phyloP scores from a whole-genome alignment of 805 yeast species.

The Kuraishia borneana region DNA sequence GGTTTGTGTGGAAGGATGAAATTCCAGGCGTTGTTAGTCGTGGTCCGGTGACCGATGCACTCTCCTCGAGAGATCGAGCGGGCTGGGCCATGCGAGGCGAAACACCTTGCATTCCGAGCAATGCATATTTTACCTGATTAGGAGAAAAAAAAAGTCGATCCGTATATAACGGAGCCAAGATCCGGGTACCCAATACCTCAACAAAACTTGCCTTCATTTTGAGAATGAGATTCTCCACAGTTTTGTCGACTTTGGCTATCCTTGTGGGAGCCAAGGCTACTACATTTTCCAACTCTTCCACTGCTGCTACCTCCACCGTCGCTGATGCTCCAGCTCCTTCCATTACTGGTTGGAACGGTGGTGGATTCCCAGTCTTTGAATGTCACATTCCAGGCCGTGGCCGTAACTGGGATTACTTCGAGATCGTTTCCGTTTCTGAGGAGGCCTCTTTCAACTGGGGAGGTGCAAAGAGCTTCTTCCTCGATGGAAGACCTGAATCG shows the following conservation, averaged over 20 bases:
- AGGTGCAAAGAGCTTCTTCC: not conserved
- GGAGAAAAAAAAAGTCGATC: no score
- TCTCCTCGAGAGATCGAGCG: no score
- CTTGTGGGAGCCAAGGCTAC: conserved; percentile 10
- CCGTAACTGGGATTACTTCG: conserved; percentile 1
- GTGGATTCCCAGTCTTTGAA: conserved; percentile 10
- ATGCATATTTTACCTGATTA: no score
- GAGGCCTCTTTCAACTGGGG: not conserved
- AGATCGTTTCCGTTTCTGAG: not conserved
- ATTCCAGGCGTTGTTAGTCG: no score
- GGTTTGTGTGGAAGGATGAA: no score
- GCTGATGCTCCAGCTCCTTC: conserved; percentile 9
- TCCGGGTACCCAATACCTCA: no score
- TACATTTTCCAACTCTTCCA: conserved; percentile 9
- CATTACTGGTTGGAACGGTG: conserved; percentile 7
- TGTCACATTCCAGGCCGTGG: conserved; percentile 9
- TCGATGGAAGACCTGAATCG: not conserved
- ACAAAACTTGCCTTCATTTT: no score
- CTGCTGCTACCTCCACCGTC: conserved; percentile 6
- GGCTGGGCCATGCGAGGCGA: no score
- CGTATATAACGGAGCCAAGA: no score
- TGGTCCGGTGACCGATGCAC: no score
- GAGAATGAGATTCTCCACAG: conserved; percentile 10
- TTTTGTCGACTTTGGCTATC: conserved; percentile 8
- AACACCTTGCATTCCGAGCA: no score